Evolutionary conservation across 208 protist species (phyloP), one percentile per base, ranked within the genome.

Genomic region (Crithidia fasciculata): DNA sequence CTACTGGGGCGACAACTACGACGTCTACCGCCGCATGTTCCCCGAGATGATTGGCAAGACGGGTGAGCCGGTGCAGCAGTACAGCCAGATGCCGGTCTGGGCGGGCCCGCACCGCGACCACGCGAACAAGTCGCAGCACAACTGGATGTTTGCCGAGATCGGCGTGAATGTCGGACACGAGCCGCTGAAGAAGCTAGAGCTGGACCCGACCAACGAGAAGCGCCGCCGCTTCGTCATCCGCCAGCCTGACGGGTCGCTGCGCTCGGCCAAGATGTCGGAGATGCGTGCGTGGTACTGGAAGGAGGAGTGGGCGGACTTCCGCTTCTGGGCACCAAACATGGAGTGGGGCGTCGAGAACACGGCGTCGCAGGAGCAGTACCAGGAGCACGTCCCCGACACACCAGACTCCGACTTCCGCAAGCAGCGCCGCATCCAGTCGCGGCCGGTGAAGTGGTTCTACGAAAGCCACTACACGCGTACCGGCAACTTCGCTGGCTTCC

Each of bases 231-330:
- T 98, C 71, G 82, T 98, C 47, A 95, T 98, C 69, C 84, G 93
- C 9, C 95, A 97, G 69, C 95, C 95, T 18, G 95, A 98, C 73
- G 95, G 95, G 12, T 95, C 93, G 62, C 84, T 98, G 82, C 91
- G 95, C 41, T 97, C 93, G 13, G 95, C 95, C 53, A 98, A 98
- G 76, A 98, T 96, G 93, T 97, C 93, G n/a, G 95, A 98, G 76
- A 98, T 98, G 91, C 91, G 93, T 28, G 93, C 93, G 39, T 98
- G 93, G 92, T 98, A 98, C 81, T 97, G 94, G 94, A 97, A 97
- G 83, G 94, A 97, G 80, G 91, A 97, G 80, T 97, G 94, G 94
- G 94, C 94, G 9, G 94, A 97, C 84, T 97, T 97, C 69, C 92
- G 94, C 60, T 97, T 97, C 83, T 97, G 94, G 92, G 94, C 89